Conservation (phyloP, 2,329 filamentous ascomycete genomes). For the Raffaelea deltoideospora region DNA sequence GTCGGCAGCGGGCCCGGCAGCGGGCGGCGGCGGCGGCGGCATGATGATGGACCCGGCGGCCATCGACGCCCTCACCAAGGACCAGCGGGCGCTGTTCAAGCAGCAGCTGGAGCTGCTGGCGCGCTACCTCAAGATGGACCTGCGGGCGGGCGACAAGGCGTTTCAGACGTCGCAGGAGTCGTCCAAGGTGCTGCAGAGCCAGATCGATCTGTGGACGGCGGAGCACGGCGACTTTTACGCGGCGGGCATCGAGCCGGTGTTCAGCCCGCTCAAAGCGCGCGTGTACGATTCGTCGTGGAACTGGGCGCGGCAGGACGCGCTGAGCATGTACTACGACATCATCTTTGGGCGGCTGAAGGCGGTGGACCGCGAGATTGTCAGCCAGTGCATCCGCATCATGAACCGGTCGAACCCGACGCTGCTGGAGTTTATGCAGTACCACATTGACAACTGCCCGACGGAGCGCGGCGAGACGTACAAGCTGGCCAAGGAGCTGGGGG, state of each 20-base stretch:
- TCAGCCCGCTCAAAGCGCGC: constrained; percentile 84
- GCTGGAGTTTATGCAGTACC: constrained; percentile 98
- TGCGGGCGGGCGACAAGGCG: constrained; percentile 91
- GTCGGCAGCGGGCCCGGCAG: constrained; percentile 57
- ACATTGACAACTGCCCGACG: constrained; percentile 96
- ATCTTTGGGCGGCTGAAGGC: constrained; percentile 90
- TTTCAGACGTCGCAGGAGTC: constrained; percentile 74
- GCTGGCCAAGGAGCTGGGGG: constrained; percentile 87
- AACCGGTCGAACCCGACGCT: constrained; percentile 93
- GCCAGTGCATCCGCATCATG: constrained; percentile 97
- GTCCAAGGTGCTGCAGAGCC: constrained; percentile 74
- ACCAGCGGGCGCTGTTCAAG: constrained; percentile 92
- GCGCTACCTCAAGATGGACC: constrained; percentile 91
- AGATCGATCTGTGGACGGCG: constrained; percentile 85
- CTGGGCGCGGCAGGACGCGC: constrained; percentile 92
- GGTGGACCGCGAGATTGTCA: constrained; percentile 95
- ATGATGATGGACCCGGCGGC: constrained; percentile 99
- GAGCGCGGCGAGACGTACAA: constrained; percentile 95
- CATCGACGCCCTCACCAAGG: constrained; percentile 91
- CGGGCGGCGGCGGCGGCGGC: constrained; percentile 54
- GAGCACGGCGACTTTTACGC: constrained; percentile 98
- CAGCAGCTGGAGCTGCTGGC: constrained; percentile 93
- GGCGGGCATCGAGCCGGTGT: constrained; percentile 82
- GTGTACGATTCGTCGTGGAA: constrained; percentile 99
- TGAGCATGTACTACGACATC: constrained; percentile 98